Conservation (phyloP, 1,139 yeast genomes). For the Pichia terricola region DNA sequence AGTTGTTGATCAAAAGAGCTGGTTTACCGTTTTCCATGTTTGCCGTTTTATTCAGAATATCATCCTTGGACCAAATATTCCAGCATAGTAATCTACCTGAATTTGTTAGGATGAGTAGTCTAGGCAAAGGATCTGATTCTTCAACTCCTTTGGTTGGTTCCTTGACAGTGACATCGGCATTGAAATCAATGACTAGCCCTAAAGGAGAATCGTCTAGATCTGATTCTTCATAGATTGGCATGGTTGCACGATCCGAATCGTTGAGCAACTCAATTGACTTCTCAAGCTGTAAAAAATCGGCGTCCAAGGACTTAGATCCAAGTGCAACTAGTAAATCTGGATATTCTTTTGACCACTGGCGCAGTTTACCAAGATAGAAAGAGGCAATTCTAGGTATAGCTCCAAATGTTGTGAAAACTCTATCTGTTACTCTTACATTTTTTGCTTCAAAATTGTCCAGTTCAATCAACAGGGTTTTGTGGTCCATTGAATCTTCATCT, state of each 20-base stretch:
- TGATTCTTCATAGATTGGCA: slow-evolving; percentile 59
- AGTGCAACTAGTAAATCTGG: slow-evolving; percentile 36
- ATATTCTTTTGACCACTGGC: slow-evolving; percentile 34
- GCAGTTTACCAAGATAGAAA: slow-evolving; percentile 36
- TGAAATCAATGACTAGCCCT: slow-evolving; percentile 57
- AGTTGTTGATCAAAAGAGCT: no score
- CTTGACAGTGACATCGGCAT: slow-evolving; percentile 32
- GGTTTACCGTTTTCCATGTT: background rate
- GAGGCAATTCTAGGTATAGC: slow-evolving; percentile 38
- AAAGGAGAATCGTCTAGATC: slow-evolving; percentile 60
- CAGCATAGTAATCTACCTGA: slow-evolving; percentile 55
- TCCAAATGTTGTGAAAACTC: slow-evolving; percentile 37
- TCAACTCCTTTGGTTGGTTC: slow-evolving; percentile 56
- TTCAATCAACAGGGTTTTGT: slow-evolving; percentile 3
- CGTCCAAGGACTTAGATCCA: slow-evolving; percentile 55
- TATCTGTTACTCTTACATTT: slow-evolving; percentile 18
- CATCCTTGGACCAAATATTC: slow-evolving; percentile 50
- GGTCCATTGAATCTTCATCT: slow-evolving; percentile 4
- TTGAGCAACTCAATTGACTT: slow-evolving; percentile 38
- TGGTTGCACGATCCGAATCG: slow-evolving; percentile 60
- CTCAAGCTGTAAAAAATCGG: slow-evolving; percentile 33
- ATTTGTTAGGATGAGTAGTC: slow-evolving; percentile 51
- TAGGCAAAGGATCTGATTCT: slow-evolving; percentile 48
- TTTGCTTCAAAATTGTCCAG: background rate
- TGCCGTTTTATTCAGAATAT: slow-evolving; percentile 29